Base-by-base conservation (phyloP, 1,284 basidiomycete species). In the Trametes polyzona region DNA sequence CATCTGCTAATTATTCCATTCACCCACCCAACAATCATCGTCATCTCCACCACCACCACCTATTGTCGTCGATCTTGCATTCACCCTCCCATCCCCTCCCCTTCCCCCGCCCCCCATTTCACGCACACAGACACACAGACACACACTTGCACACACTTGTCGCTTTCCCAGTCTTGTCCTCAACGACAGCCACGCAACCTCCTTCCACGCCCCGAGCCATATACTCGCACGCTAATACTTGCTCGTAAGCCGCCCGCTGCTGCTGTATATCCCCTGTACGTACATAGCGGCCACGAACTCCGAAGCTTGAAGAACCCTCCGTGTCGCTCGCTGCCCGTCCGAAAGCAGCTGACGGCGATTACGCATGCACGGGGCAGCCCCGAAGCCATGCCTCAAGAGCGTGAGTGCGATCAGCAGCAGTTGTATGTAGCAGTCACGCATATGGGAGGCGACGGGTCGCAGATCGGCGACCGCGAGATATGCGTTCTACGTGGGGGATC, bases 211-310 rank as follows among this genome's bases (percentile, higher is more conserved):
- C 59, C 26, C 46, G 52, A 49, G 55, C 50, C 43, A 52, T 46
- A 52, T 60, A 58, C 52, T 58, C 51, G 51, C 64, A 59, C 55
- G 57, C 52, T 64, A 63, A 63, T n/a, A n/a, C n/a, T 62, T 60
- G 55, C 61, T 63, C 55, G 55, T 52, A 47, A n/a, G 58, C 61
- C 48, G 56, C 52, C 44, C 14, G 46, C 60, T 23, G 48, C 52
- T 40, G 57, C 55, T 63, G 62, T 65, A 64, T 59, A 58, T 63
- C 63, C 61, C 33, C 52, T 27, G 57, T 64, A 67, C 56, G 61
- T 62, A 62, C 62, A 59, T 63, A 64, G 16, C 37, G 48, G 27
- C n/a, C n/a, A n/a, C n/a, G n/a, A n/a, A n/a, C n/a, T n/a, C n/a
- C n/a, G n/a, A n/a, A n/a, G n/a, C n/a, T n/a, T n/a, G n/a, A n/a